phyloP scores from a whole-genome alignment of 108 stramenopile species.

The Nitzschia sp. region DNA sequence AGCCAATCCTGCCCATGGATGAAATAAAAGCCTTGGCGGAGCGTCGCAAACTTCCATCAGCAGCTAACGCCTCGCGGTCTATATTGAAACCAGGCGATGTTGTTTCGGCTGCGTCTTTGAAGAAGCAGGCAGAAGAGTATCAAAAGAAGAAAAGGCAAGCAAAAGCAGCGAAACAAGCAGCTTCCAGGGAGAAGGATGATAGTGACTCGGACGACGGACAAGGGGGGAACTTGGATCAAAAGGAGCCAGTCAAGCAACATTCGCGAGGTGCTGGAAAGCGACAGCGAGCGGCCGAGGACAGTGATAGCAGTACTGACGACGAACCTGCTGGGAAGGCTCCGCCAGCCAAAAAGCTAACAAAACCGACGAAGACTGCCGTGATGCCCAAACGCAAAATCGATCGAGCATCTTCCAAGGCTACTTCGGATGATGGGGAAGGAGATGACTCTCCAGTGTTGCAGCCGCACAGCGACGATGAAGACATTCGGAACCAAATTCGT shows the following conservation, averaged over 20 bases:
- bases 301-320: not conserved
- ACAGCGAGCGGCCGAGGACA: too few relatives aligned
- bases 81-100: constrained; percentile 6
- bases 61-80: not conserved
- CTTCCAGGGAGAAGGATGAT: not conserved
- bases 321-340: not conserved
- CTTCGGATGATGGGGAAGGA: not conserved
- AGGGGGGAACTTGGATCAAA: too few relatives aligned
- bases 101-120: not conserved
- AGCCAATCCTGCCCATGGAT: constrained; percentile 3
- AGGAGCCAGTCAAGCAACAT: too few relatives aligned
- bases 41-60: not conserved
- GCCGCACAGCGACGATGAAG: constrained; percentile 1
- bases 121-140: constrained; percentile 1
- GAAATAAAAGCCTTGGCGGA: not conserved
- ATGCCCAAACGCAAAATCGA: too few relatives aligned
- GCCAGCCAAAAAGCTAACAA: not conserved
- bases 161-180: not conserved
- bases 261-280: too few relatives aligned
- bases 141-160: not conserved
- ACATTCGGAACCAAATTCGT: constrained; percentile 1
- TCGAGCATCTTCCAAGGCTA: not conserved
- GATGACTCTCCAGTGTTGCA: not conserved
- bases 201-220: too few relatives aligned
- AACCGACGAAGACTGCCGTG: too few relatives aligned